Evolutionary conservation across 768 basidiomycete species (phyloP).

Genomic region (Candolleomyces efflorescens): DNA sequence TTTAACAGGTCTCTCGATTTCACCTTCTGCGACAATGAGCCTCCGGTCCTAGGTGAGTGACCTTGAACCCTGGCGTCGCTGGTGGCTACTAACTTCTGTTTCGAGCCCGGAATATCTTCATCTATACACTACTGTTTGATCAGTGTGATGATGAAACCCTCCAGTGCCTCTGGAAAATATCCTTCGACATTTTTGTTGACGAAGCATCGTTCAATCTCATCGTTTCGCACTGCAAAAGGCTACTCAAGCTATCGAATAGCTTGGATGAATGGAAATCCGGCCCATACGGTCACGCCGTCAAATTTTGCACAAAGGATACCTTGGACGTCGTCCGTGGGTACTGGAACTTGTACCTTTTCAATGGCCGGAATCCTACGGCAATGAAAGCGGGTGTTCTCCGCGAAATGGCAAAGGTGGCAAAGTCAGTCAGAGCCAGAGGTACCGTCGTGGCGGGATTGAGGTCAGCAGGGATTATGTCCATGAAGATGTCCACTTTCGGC

Average conservation of each 20-base stretch:
- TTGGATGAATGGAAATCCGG: slow-evolving; percentile 35
- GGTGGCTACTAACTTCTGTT: neutral
- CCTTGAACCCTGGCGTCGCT: neutral
- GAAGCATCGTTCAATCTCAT: slow-evolving; percentile 27
- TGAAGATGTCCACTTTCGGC: slow-evolving; percentile 3
- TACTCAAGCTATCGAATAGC: slow-evolving; percentile 27
- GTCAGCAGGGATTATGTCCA: neutral
- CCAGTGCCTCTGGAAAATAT: slow-evolving; percentile 38
- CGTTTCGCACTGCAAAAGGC: slow-evolving; percentile 32
- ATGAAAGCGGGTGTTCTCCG: slow-evolving; percentile 15
- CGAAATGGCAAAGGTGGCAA: slow-evolving; percentile 1
- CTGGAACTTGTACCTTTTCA: slow-evolving; percentile 33
- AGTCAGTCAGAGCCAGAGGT: neutral
- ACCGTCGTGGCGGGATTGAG: neutral
- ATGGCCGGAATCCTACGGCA: slow-evolving; percentile 6
- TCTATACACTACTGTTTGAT: slow-evolving; percentile 41
- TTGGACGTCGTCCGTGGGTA: slow-evolving; percentile 34
- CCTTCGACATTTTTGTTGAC: slow-evolving; percentile 46
- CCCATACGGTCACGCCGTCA: slow-evolving; percentile 32
- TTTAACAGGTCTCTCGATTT: slow-evolving; percentile 34
- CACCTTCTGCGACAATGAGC: slow-evolving; percentile 49
- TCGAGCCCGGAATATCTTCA: slow-evolving; percentile 45
- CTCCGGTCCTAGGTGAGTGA: slow-evolving; percentile 40
- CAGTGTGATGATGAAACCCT: slow-evolving; percentile 8
- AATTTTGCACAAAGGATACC: slow-evolving; percentile 35